Base-by-base conservation (phyloP, 495 filamentous ascomycete species). In the Xylona heveae region DNA sequence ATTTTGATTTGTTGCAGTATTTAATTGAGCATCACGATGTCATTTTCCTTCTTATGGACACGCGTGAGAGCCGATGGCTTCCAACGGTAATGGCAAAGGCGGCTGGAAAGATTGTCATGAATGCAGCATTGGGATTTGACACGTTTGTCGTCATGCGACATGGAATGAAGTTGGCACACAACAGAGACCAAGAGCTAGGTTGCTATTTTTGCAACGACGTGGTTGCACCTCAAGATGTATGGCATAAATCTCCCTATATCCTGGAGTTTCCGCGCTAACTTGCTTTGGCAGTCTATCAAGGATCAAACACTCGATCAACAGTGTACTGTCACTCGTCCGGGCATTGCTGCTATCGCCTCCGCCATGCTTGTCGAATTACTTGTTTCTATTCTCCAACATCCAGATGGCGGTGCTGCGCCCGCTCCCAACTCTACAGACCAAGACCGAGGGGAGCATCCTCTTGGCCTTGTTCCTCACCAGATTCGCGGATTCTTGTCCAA, bases 171-270 rank as follows among this genome's bases (percentile, higher is more conserved):
- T 37, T 39, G 13, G 30, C 42, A 8, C 34, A 54, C 28, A 44
- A 46, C 16, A 59, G 63, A 13, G 69, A 58, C 16, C 58, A 68
- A 16, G 74, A 81, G 36, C 61, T 94, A 17, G 88, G 88, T 7
- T 97, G 88, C 45, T 97, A 97, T 47, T 97, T 94, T 50, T 97
- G 88, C 56, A 94, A 90, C 45, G 88, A 97, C 49, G 85, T 97
- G 26, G 88, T 97, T 19, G 79, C 82, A 26, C 88, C 88, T 18
- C 76, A 73, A 40, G 83, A 97, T 55, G 83, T 91, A 61, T 70
- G 78, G 63, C 37, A 24, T 10, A 7, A 9, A 7, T 19, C 7
- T 18, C 28, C 7, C 17, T 16, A 7, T 30, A 8, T 8, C 8
- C 24, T 8, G 24, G 24, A 8, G 24, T 8, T 8, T 25, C 6